Conservation (phyloP, 2,329 filamentous ascomycete species). For the Fusarium transvaalense region DNA sequence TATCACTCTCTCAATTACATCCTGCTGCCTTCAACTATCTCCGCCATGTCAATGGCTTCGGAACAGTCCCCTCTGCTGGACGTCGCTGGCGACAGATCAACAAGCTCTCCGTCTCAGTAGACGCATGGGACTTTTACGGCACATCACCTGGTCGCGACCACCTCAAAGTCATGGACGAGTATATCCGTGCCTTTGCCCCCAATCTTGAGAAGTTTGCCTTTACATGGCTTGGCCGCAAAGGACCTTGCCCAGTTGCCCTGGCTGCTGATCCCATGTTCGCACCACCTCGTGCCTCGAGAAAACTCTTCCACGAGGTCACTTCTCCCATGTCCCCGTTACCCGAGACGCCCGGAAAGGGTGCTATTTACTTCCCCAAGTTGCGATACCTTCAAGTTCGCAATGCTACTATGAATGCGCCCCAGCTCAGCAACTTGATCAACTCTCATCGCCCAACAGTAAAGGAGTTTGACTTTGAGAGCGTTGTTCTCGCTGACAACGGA, state of each 20-base stretch:
- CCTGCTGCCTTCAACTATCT: conserved; percentile 82
- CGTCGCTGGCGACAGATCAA: conserved; percentile 83
- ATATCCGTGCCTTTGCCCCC: conserved; percentile 76
- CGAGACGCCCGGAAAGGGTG: conserved; percentile 62
- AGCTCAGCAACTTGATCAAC: conserved; percentile 77
- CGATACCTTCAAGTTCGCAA: conserved; percentile 79
- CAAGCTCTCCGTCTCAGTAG: conserved; percentile 78
- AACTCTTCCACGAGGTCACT: conserved; percentile 74
- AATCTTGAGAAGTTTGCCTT: conserved; percentile 79
- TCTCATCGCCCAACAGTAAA: conserved; percentile 75
- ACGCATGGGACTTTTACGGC: conserved; percentile 74
- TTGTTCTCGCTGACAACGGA: conserved; percentile 74
- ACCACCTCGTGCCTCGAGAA: conserved; percentile 64
- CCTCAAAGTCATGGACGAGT: conserved; percentile 84
- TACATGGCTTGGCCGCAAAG: conserved; percentile 80
- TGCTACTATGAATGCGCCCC: conserved; percentile 75
- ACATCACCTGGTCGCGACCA: conserved; percentile 74
- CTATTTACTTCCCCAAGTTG: conserved; percentile 75
- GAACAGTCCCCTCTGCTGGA: conserved; percentile 77
- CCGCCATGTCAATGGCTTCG: conserved; percentile 79
- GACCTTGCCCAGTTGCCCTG: conserved; percentile 79
- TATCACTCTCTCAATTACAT: conserved; percentile 81
- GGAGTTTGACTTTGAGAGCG: conserved; percentile 85
- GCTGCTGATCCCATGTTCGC: conserved; percentile 77
- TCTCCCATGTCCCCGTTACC: conserved; percentile 74